Evolutionary conservation across 2,329 filamentous ascomycete genomes (phyloP).

Genomic region (Fusarium sacchari): DNA sequence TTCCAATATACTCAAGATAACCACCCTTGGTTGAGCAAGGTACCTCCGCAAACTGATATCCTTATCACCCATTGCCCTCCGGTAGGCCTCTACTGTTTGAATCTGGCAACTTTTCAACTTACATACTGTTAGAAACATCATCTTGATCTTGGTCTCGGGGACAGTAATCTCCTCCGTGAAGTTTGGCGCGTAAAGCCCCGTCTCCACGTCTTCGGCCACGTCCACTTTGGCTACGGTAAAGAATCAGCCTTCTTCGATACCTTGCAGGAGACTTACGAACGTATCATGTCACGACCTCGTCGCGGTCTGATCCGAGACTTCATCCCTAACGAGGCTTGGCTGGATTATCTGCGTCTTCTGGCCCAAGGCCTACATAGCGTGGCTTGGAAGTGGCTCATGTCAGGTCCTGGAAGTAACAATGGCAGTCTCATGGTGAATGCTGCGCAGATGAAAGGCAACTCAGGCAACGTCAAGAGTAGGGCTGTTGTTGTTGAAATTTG

Average conservation of each 20-base stretch:
- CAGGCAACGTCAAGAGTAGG: constrained; percentile 58
- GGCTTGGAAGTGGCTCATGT: constrained; percentile 67
- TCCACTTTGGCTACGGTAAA: constrained; percentile 78
- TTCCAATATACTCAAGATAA: constrained; percentile 77
- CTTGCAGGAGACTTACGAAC: constrained; percentile 76
- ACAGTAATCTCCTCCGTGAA: constrained; percentile 75
- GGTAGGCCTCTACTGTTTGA: constrained; percentile 47
- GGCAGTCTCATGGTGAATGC: constrained; percentile 67
- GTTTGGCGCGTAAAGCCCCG: constrained; percentile 78
- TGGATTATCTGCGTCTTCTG: constrained; percentile 57
- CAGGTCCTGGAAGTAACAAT: constrained; percentile 60
- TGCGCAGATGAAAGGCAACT: constrained; percentile 64
- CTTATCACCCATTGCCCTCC: constrained; percentile 86
- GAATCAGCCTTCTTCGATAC: constrained; percentile 80
- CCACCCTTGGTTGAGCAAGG: constrained; percentile 77
- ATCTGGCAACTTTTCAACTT: neutral
- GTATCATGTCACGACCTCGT: constrained; percentile 60
- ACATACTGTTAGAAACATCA: constrained; percentile 66
- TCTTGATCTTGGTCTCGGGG: constrained; percentile 75
- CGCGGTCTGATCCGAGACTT: constrained; percentile 58
- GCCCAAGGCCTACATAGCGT: constrained; percentile 58
- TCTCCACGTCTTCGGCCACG: constrained; percentile 86
- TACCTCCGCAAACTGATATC: constrained; percentile 79
- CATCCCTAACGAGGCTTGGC: constrained; percentile 58
- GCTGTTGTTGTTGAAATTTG: constrained; percentile 51